phyloP scores from a whole-genome alignment of 768 basidiomycete species.

The Podaxis mareebaensis region DNA sequence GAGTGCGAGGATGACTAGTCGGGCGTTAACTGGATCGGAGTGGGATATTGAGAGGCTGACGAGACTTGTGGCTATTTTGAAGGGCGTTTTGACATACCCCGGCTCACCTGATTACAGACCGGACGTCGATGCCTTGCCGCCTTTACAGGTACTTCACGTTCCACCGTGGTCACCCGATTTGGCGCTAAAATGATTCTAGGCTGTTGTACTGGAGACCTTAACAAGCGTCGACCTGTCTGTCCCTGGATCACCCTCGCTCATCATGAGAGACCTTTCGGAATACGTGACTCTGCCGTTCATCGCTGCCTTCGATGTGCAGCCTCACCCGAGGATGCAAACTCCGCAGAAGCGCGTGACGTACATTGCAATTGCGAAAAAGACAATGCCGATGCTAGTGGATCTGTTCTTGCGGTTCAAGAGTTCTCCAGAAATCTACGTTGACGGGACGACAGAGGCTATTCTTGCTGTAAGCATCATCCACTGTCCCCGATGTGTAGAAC shows the following conservation, averaged over 20 bases:
- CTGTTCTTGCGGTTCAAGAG: slow-evolving; percentile 70
- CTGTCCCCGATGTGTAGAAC: background rate
- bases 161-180: background rate
- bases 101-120: slow-evolving; percentile 85
- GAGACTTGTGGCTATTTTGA: slow-evolving; percentile 75
- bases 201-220: slow-evolving; percentile 71
- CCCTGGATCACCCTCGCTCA: slow-evolving; percentile 63
- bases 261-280: slow-evolving; percentile 84
- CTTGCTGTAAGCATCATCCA: slow-evolving; percentile 56
- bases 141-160: slow-evolving; percentile 62
- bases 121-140: slow-evolving; percentile 80
- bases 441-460: slow-evolving; percentile 85
- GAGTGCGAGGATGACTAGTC: slow-evolving; percentile 53
- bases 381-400: slow-evolving; percentile 83
- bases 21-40: slow-evolving; percentile 49
- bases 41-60: slow-evolving; percentile 68
- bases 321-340: slow-evolving; percentile 39
- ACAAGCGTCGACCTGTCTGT: slow-evolving; percentile 64
- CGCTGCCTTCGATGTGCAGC: slow-evolving; percentile 66
- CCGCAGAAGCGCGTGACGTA: slow-evolving; percentile 77
- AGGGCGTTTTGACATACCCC: slow-evolving; percentile 79
- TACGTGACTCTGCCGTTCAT: slow-evolving; percentile 87
- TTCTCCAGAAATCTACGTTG: slow-evolving; percentile 61
- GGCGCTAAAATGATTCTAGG: slow-evolving; percentile 39
- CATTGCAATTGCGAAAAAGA: slow-evolving; percentile 85